These are phyloP conservation scores for Recurvomyces mirabilis DNA, from an alignment of 495 filamentous ascomycete species.

Conservation along the genomic window DNA sequence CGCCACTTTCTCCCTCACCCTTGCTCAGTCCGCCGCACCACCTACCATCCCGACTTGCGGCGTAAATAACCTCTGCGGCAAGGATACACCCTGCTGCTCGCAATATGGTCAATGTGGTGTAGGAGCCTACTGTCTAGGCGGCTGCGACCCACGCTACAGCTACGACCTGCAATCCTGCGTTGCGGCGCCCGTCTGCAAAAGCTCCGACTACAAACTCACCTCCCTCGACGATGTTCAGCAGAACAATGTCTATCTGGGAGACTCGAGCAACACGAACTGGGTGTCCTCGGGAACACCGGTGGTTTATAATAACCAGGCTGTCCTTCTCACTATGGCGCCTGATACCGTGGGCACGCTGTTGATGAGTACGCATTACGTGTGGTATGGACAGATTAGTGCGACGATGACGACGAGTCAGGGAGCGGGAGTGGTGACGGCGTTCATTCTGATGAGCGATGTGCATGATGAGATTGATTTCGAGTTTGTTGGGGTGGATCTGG, in stretches of 20 bases:
- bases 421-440: conserved; percentile 82
- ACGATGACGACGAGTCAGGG: conserved; percentile 78
- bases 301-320: conserved; percentile 44
- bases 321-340: conserved; percentile 78
- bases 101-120: conserved; percentile 91
- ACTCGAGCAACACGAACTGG: conserved; percentile 70
- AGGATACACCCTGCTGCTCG: conserved; percentile 76
- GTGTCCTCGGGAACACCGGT: conserved; percentile 69
- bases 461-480: conserved; percentile 99
- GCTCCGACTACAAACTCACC: conserved; percentile 57
- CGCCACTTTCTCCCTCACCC: conserved; percentile 18
- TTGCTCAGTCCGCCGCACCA: no score
- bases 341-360: conserved; percentile 78
- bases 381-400: conserved; percentile 89
- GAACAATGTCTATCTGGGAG: conserved; percentile 75
- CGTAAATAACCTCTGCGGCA: conserved; percentile 56
- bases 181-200: conserved; percentile 72
- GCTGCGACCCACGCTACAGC: conserved; percentile 80
- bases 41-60: conserved; percentile 35
- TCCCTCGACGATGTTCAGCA: conserved; percentile 54
- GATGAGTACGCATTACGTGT: conserved; percentile 80
- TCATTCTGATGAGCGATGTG: conserved; percentile 86
- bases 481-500: conserved; percentile 72
- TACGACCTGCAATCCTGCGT: conserved; percentile 72
- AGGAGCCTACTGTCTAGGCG: conserved; percentile 90